Percentiles rank a stretch among this genome's conserved stretches.
phyloP scores from a whole-genome alignment of 2,329 filamentous ascomycete genomes.

The Stylonectria norvegica region DNA sequence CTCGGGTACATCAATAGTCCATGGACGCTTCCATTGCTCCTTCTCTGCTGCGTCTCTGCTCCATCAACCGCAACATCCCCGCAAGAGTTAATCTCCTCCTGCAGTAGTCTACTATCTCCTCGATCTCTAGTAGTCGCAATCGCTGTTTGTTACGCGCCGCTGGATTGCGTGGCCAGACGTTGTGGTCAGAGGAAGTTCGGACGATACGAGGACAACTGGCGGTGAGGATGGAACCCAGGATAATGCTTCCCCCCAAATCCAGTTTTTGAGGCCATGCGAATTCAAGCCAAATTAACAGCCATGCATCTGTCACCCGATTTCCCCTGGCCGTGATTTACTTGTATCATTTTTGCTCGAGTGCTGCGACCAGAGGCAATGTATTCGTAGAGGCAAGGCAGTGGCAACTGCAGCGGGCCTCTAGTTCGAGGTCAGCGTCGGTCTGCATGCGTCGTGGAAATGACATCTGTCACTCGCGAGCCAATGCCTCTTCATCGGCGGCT shows the following conservation, averaged over 20 bases:
- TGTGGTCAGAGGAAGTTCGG: slow-evolving; percentile 9
- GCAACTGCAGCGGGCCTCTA: background rate
- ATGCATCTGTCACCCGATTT: slow-evolving; percentile 23
- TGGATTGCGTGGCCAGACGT: slow-evolving; percentile 11
- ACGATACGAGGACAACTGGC: slow-evolving; percentile 20
- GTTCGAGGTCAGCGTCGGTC: background rate
- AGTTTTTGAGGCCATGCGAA: slow-evolving; percentile 12
- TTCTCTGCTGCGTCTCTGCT: slow-evolving; percentile 4
- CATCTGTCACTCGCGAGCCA: background rate
- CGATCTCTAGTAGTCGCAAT: no score
- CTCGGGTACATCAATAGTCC: slow-evolving; percentile 10
- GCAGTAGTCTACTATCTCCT: slow-evolving; percentile 21
- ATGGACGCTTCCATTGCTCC: slow-evolving; percentile 4
- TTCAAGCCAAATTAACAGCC: slow-evolving; percentile 16
- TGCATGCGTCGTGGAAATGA: slow-evolving; percentile 1
- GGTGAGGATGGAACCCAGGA: slow-evolving; percentile 19
- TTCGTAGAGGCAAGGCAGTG: background rate
- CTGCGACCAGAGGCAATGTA: background rate
- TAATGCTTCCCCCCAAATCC: slow-evolving; percentile 14
- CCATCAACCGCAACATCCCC: slow-evolving; percentile 2
- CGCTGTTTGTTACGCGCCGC: slow-evolving; percentile 10
- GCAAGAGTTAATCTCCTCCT: slow-evolving; percentile 19
- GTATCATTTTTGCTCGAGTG: background rate
- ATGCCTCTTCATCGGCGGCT: background rate
- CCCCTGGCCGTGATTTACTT: slow-evolving; percentile 5